These are phyloP conservation scores for Streptanthus diversifolius DNA, from an alignment of 345 rosid species.

Conservation along the genomic window DNA sequence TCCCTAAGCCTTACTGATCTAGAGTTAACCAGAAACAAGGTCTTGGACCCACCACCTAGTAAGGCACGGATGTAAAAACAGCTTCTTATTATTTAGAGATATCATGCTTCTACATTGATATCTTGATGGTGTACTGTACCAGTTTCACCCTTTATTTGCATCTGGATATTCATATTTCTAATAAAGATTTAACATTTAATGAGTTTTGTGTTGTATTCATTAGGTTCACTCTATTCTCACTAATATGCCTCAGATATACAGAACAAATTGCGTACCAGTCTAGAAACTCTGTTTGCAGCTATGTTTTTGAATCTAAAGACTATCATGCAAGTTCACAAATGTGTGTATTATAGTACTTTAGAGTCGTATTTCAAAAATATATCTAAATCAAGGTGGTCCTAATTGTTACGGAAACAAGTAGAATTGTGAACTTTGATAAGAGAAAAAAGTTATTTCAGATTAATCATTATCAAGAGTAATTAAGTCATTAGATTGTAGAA, in stretches of 20 bases:
- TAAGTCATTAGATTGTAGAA: too few species aligned
- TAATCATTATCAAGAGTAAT: too few species aligned
- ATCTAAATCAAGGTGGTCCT: too few species aligned
- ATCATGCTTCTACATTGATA: background rate
- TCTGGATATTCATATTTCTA: background rate
- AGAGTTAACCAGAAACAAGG: conserved; percentile 20
- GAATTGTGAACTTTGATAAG: too few species aligned
- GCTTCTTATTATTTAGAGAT: background rate
- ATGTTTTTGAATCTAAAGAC: background rate
- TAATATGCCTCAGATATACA: background rate
- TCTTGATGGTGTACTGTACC: conserved; percentile 18
- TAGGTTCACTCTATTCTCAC: background rate
- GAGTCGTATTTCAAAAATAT: too few species aligned
- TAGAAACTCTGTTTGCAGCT: background rate
- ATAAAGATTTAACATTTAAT: background rate
- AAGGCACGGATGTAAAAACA: conserved; percentile 7
- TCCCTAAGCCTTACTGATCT: background rate
- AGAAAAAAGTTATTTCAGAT: too few species aligned
- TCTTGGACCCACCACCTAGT: conserved; percentile 10
- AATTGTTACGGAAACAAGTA: too few species aligned
- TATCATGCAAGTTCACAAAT: background rate
- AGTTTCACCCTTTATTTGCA: background rate
- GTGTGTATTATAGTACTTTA: too few species aligned
- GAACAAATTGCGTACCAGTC: background rate
- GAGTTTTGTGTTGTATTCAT: background rate